Base-by-base conservation (phyloP, 2,329 filamentous ascomycete species). In the Claviceps sp. region DNA sequence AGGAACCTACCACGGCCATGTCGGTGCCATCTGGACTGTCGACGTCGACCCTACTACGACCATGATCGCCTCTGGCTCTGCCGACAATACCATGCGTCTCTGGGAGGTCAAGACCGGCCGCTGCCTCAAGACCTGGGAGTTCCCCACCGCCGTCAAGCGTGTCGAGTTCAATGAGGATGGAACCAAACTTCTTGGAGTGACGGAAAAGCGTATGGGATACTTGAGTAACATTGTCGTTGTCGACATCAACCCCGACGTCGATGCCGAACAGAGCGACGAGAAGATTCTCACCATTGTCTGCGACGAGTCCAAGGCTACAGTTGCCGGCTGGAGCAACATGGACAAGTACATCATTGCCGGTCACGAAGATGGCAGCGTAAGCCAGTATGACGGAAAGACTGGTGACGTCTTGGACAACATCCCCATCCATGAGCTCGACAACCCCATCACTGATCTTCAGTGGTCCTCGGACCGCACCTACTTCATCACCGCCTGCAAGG, bases 11-110 rank as follows among this genome's bases (percentile, higher is more conserved):
- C 84, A 88, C 67, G 93, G 93, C 69, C 93, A 98, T 74, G 86
- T 94, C 71, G 93, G 93, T 73, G 91, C 93, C 63, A 86, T 98
- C 75, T 98, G 93, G 93, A 96, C 93, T 56, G 86, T 98, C 71
- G 93, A 98, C 67, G 85, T 95, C 65, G 88, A 95, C 74, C 90
- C 91, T 58, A 89, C 89, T 63, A 87, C 85, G 58, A 88, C 86
- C 63, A 81, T 98, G 66, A 84, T 97, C 66, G 93, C 91, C 65
- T 94, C 88, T 55, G 93, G 93, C 63, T 93, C 90, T 62, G 93
- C 93, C 71, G 93, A 98, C 76, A 97, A 97, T 78, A 96, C 91
- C 45, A 91, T 98, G 71, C 83, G 90, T 65, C 79, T 98, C 64
- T 98, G 93, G 93, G 89, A 98, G 67, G 79, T 96, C 68, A 86